Conservation (phyloP, 169 alveolate genomes). For the Blepharisma undulans region DNA sequence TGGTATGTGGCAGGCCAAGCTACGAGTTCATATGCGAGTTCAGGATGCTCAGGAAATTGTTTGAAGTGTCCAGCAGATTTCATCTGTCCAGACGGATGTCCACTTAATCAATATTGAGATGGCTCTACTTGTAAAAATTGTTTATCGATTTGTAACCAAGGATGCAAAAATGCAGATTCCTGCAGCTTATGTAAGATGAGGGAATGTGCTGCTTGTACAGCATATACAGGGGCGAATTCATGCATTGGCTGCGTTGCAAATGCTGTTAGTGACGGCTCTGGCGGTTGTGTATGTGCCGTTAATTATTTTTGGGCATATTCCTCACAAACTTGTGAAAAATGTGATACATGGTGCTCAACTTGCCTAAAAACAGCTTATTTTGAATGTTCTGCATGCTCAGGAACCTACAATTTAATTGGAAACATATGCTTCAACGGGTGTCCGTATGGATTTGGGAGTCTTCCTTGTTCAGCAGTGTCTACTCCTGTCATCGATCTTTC, state of each 20-base stretch:
- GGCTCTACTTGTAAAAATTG: neutral
- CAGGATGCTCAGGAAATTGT: neutral
- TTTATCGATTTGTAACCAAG: neutral
- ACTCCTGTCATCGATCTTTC: neutral
- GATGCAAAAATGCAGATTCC: neutral
- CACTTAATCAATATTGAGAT: neutral
- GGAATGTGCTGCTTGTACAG: neutral
- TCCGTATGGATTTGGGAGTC: neutral
- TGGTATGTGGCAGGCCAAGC: too few species aligned
- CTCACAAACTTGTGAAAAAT: constrained; percentile 13
- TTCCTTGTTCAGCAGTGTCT: neutral
- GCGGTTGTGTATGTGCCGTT: neutral
- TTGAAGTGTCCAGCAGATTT: neutral
- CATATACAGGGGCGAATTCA: neutral
- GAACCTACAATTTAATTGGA: neutral
- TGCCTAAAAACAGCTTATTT: neutral
- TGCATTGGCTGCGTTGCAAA: neutral
- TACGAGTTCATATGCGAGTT: too few species aligned
- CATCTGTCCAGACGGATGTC: neutral
- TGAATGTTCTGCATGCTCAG: neutral
- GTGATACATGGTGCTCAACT: neutral
- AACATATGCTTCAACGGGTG: neutral
- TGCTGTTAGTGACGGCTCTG: neutral
- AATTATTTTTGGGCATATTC: neutral
- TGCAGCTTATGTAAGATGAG: neutral